Evolutionary conservation across 1,284 basidiomycete species (phyloP).

Genomic region (Apiotrichum sp.): DNA sequence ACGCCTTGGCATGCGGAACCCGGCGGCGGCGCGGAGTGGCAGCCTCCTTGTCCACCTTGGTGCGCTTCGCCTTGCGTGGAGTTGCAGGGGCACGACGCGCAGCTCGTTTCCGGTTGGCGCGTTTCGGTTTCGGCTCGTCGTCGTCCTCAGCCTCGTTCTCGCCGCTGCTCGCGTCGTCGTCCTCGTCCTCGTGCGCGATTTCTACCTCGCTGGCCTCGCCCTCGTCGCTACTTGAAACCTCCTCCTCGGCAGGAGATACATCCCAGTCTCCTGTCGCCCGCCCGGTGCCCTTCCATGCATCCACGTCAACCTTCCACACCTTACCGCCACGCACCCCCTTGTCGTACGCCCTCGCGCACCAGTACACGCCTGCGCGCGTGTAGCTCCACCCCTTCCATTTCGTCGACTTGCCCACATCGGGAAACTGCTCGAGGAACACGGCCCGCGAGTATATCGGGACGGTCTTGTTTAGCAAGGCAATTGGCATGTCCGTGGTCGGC

Average conservation of each 20-base stretch:
- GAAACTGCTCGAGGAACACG: constrained; percentile 33
- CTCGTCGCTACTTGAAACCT: constrained; percentile 13
- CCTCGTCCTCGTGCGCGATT: constrained; percentile 9
- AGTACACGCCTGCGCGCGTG: constrained; percentile 35
- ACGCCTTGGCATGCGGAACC: constrained; percentile 33
- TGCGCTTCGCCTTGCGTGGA: not conserved
- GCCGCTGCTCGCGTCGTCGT: not conserved
- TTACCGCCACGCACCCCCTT: constrained; percentile 41
- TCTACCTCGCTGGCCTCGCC: not conserved
- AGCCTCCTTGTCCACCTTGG: not conserved
- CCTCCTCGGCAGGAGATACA: constrained; percentile 19
- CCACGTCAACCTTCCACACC: constrained; percentile 40
- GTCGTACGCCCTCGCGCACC: constrained; percentile 43
- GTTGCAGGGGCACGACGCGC: not conserved
- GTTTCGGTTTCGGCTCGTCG: constrained; percentile 1
- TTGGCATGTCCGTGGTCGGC: constrained; percentile 30
- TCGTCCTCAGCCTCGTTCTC: not conserved
- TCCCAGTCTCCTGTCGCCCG: constrained; percentile 27
- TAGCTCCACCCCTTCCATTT: constrained; percentile 36
- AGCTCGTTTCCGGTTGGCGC: not conserved
- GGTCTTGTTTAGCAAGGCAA: constrained; percentile 27
- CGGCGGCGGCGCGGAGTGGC: constrained; percentile 8
- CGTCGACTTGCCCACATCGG: constrained; percentile 23
- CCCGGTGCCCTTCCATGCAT: constrained; percentile 36
- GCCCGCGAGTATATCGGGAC: constrained; percentile 37